Conservation (phyloP, 179 eudicot species). For the Actinidia arguta region DNA sequence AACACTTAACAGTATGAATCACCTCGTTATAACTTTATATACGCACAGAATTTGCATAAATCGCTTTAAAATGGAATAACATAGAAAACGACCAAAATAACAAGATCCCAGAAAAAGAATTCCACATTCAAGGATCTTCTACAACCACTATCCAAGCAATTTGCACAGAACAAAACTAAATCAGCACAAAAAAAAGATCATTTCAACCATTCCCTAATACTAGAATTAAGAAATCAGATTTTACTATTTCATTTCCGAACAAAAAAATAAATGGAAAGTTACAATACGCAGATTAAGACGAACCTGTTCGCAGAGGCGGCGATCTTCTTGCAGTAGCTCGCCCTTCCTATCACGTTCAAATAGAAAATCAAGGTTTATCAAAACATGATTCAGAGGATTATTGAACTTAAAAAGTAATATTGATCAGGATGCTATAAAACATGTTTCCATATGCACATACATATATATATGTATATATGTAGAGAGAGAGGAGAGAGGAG, state of each 20-base stretch:
- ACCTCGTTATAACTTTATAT: too few relatives aligned
- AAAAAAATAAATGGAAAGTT: not conserved
- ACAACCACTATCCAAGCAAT: not conserved
- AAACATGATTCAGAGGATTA: not conserved
- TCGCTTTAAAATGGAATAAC: too few relatives aligned
- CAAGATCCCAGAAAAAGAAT: not conserved
- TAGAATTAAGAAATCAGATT: not conserved
- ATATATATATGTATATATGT: too few relatives aligned
- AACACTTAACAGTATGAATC: too few relatives aligned
- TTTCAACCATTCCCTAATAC: not conserved
- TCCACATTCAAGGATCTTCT: not conserved
- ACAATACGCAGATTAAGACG: not conserved
- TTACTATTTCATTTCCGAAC: not conserved
- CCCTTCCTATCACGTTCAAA: conserved; percentile 10
- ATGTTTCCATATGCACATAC: too few relatives aligned
- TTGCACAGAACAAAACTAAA: too few relatives aligned
- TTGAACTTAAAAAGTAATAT: not conserved
- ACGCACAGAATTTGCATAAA: too few relatives aligned
- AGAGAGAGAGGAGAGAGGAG: not conserved
- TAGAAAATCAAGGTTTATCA: not conserved
- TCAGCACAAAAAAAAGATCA: not conserved
- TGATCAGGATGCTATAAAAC: too few relatives aligned
- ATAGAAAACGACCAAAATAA: too few relatives aligned
- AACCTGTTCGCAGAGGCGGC: not conserved
- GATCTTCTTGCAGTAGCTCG: too few relatives aligned